Evolutionary conservation across 2,329 filamentous ascomycete genomes (phyloP).

Genomic region (Paecilomyces niveus): DNA sequence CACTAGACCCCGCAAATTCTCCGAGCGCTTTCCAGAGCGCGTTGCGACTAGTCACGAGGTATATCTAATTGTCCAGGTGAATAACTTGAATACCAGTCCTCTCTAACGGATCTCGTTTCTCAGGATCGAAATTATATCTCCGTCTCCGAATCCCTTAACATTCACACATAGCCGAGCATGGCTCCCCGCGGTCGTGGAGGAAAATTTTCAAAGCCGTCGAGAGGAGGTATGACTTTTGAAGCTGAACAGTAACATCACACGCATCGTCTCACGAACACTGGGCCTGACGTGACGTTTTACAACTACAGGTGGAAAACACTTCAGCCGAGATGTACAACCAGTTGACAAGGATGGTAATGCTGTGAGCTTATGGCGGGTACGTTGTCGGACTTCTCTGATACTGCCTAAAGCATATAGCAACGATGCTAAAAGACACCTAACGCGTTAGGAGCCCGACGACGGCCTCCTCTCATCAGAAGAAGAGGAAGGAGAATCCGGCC

Average conservation of each 20-base stretch:
- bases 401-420: constrained; percentile 3
- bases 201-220: constrained; percentile 11
- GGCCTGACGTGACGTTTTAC: neutral
- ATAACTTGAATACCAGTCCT: neutral
- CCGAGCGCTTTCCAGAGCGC: neutral
- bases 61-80: neutral
- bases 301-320: constrained; percentile 80
- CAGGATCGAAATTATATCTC: neutral
- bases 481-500: constrained; percentile 43
- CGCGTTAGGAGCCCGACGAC: constrained; percentile 27
- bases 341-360: constrained; percentile 84
- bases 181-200: constrained; percentile 10
- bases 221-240: constrained; percentile 9
- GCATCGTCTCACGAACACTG: neutral
- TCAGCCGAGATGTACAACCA: constrained; percentile 83
- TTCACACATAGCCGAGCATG: constrained; percentile 2
- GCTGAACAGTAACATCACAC: neutral
- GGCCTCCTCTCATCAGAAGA: constrained; percentile 40
- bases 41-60: neutral
- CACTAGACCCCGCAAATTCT: neutral
- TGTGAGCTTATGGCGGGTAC: constrained; percentile 76
- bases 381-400: constrained; percentile 16
- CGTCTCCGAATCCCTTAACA: neutral
- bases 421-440: neutral
- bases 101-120: neutral